Conservation (phyloP, 78 protist species). For the Chrysochromulina tobinii region DNA sequence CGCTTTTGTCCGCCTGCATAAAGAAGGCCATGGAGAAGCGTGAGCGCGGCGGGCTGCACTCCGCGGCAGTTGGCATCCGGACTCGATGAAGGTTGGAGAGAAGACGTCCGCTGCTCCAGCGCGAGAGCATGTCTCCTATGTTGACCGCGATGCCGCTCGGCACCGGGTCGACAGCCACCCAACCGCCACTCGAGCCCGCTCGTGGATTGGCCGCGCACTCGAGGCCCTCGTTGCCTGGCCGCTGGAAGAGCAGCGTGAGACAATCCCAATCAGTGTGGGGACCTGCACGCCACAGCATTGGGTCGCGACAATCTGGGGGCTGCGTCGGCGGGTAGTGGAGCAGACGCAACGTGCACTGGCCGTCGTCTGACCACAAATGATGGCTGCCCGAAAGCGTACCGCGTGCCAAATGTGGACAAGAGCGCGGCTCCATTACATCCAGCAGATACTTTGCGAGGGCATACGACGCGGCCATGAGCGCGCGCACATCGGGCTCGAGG, state of each 20-base stretch:
- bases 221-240: background rate
- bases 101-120: background rate
- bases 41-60: background rate
- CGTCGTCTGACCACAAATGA: background rate
- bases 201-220: conserved; percentile 23
- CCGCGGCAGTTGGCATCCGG: background rate
- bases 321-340: conserved; percentile 1
- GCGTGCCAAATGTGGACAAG: background rate
- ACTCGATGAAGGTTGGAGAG: conserved; percentile 8
- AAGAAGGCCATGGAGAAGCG: conserved; percentile 13
- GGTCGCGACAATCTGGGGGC: background rate
- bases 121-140: conserved; percentile 28
- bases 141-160: conserved; percentile 14
- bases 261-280: conserved; percentile 11
- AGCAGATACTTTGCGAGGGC: background rate
- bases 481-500: background rate
- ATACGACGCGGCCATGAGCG: background rate
- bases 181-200: background rate
- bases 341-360: conserved; percentile 27
- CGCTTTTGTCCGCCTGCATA: background rate
- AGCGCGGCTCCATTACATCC: background rate
- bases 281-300: conserved; percentile 3
- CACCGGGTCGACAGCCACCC: background rate
- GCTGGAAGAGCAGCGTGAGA: background rate
- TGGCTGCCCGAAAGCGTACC: conserved; percentile 9